Conservation (phyloP, 768 basidiomycete genomes). For the Naematelia encephala region DNA sequence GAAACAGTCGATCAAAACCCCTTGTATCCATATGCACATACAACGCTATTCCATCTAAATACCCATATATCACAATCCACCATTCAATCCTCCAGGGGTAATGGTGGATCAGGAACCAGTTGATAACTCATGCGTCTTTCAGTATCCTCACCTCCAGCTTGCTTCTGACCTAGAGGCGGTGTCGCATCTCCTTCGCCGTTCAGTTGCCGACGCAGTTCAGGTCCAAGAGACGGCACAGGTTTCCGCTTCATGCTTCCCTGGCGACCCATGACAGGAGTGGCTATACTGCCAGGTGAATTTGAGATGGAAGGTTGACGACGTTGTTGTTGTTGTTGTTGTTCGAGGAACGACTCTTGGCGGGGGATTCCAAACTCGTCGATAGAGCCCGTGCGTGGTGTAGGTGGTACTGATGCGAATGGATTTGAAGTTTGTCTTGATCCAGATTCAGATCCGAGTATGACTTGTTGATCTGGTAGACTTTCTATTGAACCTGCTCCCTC, state of each 20-base stretch:
- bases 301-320: neutral
- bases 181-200: slow-evolving; percentile 8
- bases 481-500: slow-evolving; percentile 2
- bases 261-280: neutral
- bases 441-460: neutral
- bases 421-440: neutral
- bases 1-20: neutral
- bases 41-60: neutral
- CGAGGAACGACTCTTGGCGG: too few relatives aligned
- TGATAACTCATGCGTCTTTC: slow-evolving; percentile 22
- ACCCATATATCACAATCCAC: neutral
- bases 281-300: neutral
- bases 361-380: slow-evolving; percentile 3
- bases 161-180: neutral
- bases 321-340: neutral
- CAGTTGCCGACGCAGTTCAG: slow-evolving; percentile 28
- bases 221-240: slow-evolving; percentile 36
- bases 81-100: slow-evolving; percentile 5
- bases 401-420: slow-evolving; percentile 2
- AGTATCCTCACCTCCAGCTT: neutral
- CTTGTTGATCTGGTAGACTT: neutral
- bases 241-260: slow-evolving; percentile 23
- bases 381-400: neutral
- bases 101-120: slow-evolving; percentile 29
- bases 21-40: neutral